Conservation (phyloP, 208 protist species). For the Leishmania guyanensis region DNA sequence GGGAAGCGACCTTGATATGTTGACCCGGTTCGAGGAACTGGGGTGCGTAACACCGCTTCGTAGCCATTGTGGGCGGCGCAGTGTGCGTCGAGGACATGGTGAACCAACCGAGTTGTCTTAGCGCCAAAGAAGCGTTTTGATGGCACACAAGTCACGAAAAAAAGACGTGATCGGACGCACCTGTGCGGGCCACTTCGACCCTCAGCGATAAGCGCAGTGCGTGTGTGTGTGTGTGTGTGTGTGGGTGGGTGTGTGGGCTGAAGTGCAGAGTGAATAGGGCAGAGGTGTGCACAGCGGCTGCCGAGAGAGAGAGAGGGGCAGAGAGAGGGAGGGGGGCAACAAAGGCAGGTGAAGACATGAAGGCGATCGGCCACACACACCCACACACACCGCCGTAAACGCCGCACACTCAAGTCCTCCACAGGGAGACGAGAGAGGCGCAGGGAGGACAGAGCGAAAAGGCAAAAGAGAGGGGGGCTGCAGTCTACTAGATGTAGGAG, state of each 20-base stretch:
- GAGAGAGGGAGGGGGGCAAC: not conserved
- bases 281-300: not conserved
- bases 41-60: conserved; percentile 13
- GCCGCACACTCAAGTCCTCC: not conserved
- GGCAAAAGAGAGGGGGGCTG: not conserved
- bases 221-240: not conserved
- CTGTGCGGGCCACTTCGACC: not conserved
- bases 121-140: not conserved
- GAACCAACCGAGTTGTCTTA: not conserved
- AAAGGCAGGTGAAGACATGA: not conserved
- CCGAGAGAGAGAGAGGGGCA: not conserved
- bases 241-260: not conserved
- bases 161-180: not conserved
- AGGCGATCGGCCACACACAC: not conserved
- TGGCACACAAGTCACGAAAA: not conserved
- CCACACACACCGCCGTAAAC: too few species aligned
- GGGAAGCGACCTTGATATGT: conserved; percentile 33
- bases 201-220: not conserved
- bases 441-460: not conserved
- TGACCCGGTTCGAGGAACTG: conserved; percentile 30
- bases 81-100: conserved; percentile 3
- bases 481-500: not conserved
- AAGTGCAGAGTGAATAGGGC: not conserved
- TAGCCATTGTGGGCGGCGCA: conserved; percentile 14
- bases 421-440: not conserved